Evolutionary conservation across 176 grass and related monocot genomes (phyloP).

Genomic region (Eragrostis curvula): DNA sequence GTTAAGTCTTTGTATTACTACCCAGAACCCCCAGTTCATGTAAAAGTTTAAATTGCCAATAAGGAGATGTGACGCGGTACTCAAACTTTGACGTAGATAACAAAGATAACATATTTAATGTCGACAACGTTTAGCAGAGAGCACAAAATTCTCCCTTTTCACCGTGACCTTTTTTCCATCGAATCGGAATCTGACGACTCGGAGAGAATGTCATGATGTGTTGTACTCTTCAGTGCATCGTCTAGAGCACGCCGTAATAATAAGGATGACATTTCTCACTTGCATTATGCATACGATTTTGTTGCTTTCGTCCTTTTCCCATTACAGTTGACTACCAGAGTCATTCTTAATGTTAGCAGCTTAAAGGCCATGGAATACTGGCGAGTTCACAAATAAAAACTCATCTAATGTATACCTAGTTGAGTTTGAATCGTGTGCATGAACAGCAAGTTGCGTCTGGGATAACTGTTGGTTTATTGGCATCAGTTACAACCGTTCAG

Average conservation of each 20-base stretch:
- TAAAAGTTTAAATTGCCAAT: background rate
- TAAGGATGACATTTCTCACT: background rate
- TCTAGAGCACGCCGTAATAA: background rate
- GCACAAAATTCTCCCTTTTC: background rate
- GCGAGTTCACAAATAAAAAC: background rate
- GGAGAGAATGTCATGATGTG: background rate
- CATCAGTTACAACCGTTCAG: conserved; percentile 12
- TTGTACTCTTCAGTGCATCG: background rate
- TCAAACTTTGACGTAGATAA: background rate
- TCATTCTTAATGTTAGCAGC: background rate
- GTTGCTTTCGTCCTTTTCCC: background rate
- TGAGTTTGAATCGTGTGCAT: too few relatives aligned
- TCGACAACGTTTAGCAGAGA: background rate
- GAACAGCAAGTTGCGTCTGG: background rate
- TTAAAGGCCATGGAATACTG: background rate
- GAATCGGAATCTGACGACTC: background rate
- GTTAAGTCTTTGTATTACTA: background rate
- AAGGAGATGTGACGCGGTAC: background rate
- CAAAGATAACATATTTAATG: background rate
- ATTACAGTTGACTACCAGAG: background rate
- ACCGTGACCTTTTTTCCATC: background rate
- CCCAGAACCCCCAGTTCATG: background rate
- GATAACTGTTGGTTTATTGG: background rate
- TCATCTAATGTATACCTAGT: background rate
- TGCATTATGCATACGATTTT: background rate